Base-by-base conservation (phyloP, 371 early-diverging fungal genomes). In the Dichotomocladium elegans region DNA sequence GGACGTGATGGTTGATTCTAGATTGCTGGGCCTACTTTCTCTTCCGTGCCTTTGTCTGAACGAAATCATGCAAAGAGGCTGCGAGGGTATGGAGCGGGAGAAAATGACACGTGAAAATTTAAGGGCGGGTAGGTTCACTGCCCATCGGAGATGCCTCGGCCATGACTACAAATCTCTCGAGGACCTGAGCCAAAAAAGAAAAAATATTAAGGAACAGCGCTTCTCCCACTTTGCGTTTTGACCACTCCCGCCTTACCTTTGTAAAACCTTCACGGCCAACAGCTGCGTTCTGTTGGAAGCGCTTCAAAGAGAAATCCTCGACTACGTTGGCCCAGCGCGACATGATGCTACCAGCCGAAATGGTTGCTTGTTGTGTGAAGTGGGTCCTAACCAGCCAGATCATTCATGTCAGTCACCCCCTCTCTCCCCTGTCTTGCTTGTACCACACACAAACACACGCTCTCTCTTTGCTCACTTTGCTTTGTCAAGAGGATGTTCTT, bases 251-350 rank as follows among this genome's bases (percentile, higher is more conserved):
- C 25, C 29, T 41, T 56, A 90, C 92, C 57, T 80, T 79, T 60
- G 82, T 74, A 31, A 90, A 85, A 14, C 89, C 92, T 54, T 81
- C 78, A 49, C 80, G 74, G 3, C 92, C 92, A 14, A 82, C 71
- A 11, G 77, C 79, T 7, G 98, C 94, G 63, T 97, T 97, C 31
- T 88, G 87, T 60, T 88, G 66, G 74, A 96, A 97, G 34, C 94
- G 78, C 37, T 79, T 87, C 59, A 92, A 69, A 47, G 88, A 91
- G 49, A 91, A 88, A 53, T 94, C 93, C 66, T 97, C 98, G 9
- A 95, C 68, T 14, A 86, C 70, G n/a, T 77, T 75, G 1, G 90
- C 85, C 69, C 95, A 83, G 37, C 87, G 66, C 26, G 82, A 83
- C 26, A 94, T 64, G 1, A 88, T 79, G 14, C 85, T 81, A n/a